A percentile compares a stretch with the other conserved stretches of the same genome.
Evolutionary conservation across 163 green algal genomes (phyloP).

Genomic region (Volvox carteri): DNA sequence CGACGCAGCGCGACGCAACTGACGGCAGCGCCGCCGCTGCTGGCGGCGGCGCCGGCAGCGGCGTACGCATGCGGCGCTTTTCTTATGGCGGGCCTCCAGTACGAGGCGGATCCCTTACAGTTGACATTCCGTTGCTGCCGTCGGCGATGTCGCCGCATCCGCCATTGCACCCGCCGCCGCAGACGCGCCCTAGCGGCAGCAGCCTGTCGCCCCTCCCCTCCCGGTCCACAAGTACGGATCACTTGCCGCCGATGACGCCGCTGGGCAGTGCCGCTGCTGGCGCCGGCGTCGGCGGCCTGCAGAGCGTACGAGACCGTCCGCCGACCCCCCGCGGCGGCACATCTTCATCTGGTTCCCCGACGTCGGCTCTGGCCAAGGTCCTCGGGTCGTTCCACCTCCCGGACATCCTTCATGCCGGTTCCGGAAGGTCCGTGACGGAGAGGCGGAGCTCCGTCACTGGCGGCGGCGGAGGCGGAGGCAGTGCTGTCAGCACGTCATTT

Average conservation of each 20-base stretch:
- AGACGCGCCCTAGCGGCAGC: not conserved
- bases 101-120: not conserved
- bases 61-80: not conserved
- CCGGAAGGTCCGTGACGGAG: conserved; percentile 13
- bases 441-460: not conserved
- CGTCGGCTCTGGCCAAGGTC: not conserved
- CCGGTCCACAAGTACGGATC: not conserved
- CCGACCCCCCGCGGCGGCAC: conserved; percentile 12
- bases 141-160: not conserved
- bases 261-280: not conserved
- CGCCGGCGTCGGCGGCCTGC: not conserved
- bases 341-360: not conserved
- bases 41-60: not conserved
- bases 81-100: not conserved
- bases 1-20: not conserved
- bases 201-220: not conserved
- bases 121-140: not conserved
- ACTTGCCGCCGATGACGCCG: conserved; percentile 10
- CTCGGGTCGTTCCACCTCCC: conserved; percentile 38
- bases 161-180: not conserved
- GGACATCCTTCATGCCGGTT: not conserved
- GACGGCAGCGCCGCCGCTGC: not conserved
- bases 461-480: not conserved
- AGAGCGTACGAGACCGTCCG: conserved; percentile 30
- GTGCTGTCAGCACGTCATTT: not conserved